These are phyloP conservation scores for Schizosaccharomyces lindneri DNA, from an alignment of 805 yeast genomes.

Conservation along the genomic window DNA sequence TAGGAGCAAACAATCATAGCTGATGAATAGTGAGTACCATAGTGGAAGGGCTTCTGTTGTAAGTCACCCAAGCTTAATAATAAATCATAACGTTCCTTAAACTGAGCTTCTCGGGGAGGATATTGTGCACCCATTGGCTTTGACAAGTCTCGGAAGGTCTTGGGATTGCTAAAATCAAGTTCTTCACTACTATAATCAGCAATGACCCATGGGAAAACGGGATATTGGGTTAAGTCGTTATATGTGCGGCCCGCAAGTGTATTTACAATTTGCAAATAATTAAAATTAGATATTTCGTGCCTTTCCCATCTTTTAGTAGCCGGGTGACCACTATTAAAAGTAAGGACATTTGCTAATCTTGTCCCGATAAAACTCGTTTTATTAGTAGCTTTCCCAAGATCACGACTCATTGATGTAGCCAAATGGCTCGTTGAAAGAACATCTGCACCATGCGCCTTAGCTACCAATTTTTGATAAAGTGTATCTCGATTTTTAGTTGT, in stretches of 20 bases:
- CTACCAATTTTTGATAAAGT: slow-evolving; percentile 17
- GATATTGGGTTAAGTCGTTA: slow-evolving; percentile 74
- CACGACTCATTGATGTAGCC: background rate
- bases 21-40: slow-evolving; percentile 81
- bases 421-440: background rate
- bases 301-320: slow-evolving; percentile 48
- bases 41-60: slow-evolving; percentile 55
- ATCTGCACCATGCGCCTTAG: background rate
- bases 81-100: slow-evolving; percentile 50
- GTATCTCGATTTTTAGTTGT: slow-evolving; percentile 28
- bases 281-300: slow-evolving; percentile 65
- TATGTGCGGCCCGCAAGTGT: slow-evolving; percentile 73
- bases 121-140: slow-evolving; percentile 87
- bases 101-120: slow-evolving; percentile 30
- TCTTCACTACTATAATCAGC: slow-evolving; percentile 54
- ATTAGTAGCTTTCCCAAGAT: slow-evolving; percentile 5
- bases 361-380: slow-evolving; percentile 16
- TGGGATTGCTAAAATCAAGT: slow-evolving; percentile 39
- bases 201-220: slow-evolving; percentile 78
- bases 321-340: slow-evolving; percentile 13
- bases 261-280: slow-evolving; percentile 53
- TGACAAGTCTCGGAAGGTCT: slow-evolving; percentile 44
- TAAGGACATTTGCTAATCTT: slow-evolving; percentile 24
- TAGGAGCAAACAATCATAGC: slow-evolving; percentile 81
- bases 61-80: slow-evolving; percentile 34